Evolutionary conservation across 768 basidiomycete genomes (phyloP).

Genomic region (Rhizopogon salebrosus): DNA sequence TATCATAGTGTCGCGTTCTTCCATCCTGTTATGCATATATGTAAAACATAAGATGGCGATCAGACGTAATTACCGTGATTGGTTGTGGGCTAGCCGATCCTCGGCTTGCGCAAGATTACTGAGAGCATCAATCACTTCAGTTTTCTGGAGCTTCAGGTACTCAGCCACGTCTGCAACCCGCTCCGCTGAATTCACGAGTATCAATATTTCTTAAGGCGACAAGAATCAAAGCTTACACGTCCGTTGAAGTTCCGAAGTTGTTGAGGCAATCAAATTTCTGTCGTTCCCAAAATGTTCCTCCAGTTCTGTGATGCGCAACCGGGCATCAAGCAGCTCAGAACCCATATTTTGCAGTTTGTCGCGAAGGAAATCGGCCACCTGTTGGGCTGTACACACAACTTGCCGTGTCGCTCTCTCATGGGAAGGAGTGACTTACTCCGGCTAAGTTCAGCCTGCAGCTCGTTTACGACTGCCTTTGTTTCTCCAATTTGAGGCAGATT

Average conservation of each 20-base stretch:
- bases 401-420: not conserved
- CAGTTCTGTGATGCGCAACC: slow-evolving; percentile 32
- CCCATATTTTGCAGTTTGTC: slow-evolving; percentile 39
- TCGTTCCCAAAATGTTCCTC: slow-evolving; percentile 23
- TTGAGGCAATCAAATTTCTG: slow-evolving; percentile 16
- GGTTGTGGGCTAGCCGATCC: slow-evolving; percentile 17
- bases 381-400: slow-evolving; percentile 32
- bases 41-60: not conserved
- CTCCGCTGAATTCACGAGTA: slow-evolving; percentile 13
- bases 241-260: slow-evolving; percentile 18
- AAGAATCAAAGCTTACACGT: slow-evolving; percentile 13
- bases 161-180: slow-evolving; percentile 16
- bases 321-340: slow-evolving; percentile 38
- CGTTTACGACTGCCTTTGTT: slow-evolving; percentile 25
- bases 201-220: slow-evolving; percentile 10
- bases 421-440: slow-evolving; percentile 22
- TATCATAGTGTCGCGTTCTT: slow-evolving; percentile 21
- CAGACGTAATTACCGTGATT: slow-evolving; percentile 14
- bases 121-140: slow-evolving; percentile 20
- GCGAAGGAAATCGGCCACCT: slow-evolving; percentile 44
- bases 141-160: slow-evolving; percentile 23
- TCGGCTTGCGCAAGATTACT: slow-evolving; percentile 21
- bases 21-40: slow-evolving; percentile 14
- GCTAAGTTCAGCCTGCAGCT: slow-evolving; percentile 30
- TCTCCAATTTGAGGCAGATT: slow-evolving; percentile 19